Base-by-base conservation (phyloP, 2,329 filamentous ascomycete species). In the Alternaria sp. region DNA sequence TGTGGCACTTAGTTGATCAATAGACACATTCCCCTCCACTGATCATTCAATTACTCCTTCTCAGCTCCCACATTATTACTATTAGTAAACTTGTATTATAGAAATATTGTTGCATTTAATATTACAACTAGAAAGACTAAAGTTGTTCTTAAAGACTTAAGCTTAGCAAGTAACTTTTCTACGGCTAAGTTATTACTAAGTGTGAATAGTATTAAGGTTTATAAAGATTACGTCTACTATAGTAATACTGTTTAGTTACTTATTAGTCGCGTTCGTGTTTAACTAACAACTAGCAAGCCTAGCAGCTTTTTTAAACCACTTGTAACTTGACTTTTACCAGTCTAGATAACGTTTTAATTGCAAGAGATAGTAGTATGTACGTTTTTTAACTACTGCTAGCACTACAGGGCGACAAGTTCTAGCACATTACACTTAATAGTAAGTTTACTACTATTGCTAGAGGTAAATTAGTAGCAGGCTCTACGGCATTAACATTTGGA, bases 121-220 rank as follows among this genome's bases (percentile, higher is more conserved):
- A 37, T 54, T 1, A 6, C 14, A 7, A 68, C 64, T 4, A 54
- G 59, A 5, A 48, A 37, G 9, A 55, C 55, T 36, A 26, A 33
- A 8, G 53, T 67, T 21, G 46, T 51, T 8, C 42, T 72, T 9
- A 51, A 62, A 2, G 51, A 72, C 44, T 34, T 48, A 3, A 61
- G 40, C 9, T 61, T 71, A 23, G 48, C 58, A 23, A 31, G 60
- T 6, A 59, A 63, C 8, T 44, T 62, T n/a, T 56, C 48, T 5
- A 13, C 42, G 0, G 39, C 52, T 2, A 28, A 34, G 5, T 23
- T 68, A 10, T 53, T 54, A 2, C 28, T 68, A 2, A 69, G 72
- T 9, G 62, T 66, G 29, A 73, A 74, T 31, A 70, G 72, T 5
- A 39, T 73, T 13, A 65, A 63, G 31, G 8, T 65, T n/a, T 49